These are phyloP conservation scores for Olyra latifolia DNA, from an alignment of 176 grass and related monocot genomes.

Conservation along the genomic window DNA sequence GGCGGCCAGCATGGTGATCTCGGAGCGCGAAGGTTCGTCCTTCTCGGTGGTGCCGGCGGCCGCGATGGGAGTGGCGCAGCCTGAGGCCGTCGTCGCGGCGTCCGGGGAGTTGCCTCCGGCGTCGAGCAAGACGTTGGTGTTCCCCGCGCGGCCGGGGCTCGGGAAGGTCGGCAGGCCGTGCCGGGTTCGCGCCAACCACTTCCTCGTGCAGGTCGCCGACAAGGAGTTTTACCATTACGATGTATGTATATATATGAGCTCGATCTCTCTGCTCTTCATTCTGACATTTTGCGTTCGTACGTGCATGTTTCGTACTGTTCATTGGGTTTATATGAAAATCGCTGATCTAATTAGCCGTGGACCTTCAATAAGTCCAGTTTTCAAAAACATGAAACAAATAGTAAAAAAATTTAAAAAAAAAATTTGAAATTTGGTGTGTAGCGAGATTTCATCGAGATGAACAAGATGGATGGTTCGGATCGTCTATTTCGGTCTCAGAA, in stretches of 20 bases:
- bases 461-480: too few relatives aligned
- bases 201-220: slow-evolving; percentile 44
- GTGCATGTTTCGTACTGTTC: too few relatives aligned
- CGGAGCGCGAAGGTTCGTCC: background rate
- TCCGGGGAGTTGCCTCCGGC: background rate
- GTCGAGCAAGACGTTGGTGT: slow-evolving; percentile 43
- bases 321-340: too few relatives aligned
- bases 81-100: background rate
- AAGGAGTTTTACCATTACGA: slow-evolving; percentile 56
- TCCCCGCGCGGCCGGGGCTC: slow-evolving; percentile 41
- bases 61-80: background rate
- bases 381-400: too few relatives aligned
- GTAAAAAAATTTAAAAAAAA: too few relatives aligned
- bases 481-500: too few relatives aligned
- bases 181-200: slow-evolving; percentile 56
- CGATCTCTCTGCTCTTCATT: background rate
- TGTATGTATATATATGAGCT: slow-evolving; percentile 31
- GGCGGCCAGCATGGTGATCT: background rate
- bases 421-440: too few relatives aligned
- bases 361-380: too few relatives aligned
- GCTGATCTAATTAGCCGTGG: too few relatives aligned
- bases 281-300: too few relatives aligned
- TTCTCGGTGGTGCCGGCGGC: background rate
- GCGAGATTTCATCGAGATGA: too few relatives aligned
- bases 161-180: slow-evolving; percentile 34